Evolutionary conservation across 2,329 filamentous ascomycete species (phyloP), one percentile per base, ranked within the genome.

Genomic region (Sarocladiaceae sp.): DNA sequence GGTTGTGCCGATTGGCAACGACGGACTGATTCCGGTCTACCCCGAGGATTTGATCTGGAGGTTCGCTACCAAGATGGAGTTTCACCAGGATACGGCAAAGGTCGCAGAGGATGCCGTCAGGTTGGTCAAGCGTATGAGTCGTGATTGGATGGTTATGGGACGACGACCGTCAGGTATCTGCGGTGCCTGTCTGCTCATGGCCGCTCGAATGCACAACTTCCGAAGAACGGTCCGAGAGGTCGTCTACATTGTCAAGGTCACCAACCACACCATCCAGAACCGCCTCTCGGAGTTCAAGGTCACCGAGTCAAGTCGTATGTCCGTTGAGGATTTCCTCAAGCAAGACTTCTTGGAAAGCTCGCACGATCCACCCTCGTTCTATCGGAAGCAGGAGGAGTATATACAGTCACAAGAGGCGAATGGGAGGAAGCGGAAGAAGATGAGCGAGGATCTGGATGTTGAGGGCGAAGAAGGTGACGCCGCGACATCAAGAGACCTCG

Each of bases 141-240:
- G 88, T 44, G 93, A 98, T 66, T 97, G 93, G 90, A 97, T 98
- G 80, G 84, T 90, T 37, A 88, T 90, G 60, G 93, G 93, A 55
- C 85, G 93, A 57, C 83, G 93, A 32, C 93, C 93, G 13, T 91
- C 91, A 6, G 93, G 93, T 52, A 83, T 97, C 45, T 96, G 90
- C 61, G 93, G 93, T 49, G 93, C 93, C 11, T 95, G 90, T 53
- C 76, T 98, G 39, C 86, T 98, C 49, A 83, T 98, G 61, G 93
- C 93, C 6, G 91, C 93, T 7, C 85, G 93, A 43, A 97, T 97
- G 85, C 95, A 96, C 74, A 97, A 97, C 64, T 98, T 94, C 60
- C 85, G 91, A 34, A 83, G 93, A 15, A 95, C 89, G 0, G 82
- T 95, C 11, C 80, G 89, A 23, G 93, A 98, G 64, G 86, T 98